Conservation (phyloP, 192 early-diverging fungal genomes). For the Phycomyces blakesleeanus region DNA sequence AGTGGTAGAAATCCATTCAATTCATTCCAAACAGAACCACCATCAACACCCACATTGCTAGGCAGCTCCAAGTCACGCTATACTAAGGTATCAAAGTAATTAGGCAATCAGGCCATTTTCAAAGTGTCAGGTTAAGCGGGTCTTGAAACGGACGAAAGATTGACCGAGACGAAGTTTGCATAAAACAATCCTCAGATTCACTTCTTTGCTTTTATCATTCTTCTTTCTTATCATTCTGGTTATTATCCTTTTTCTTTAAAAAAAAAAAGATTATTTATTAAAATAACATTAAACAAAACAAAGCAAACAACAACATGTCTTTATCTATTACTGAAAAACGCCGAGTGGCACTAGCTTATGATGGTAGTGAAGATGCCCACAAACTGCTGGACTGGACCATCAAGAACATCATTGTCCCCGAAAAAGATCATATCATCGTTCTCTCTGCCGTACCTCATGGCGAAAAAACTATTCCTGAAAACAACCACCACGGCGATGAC, state of each 20-base stretch:
- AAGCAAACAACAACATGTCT: no score
- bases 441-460: conserved; percentile 18
- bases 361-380: conserved; percentile 27
- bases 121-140: not conserved
- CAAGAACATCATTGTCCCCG: conserved; percentile 18
- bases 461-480: not conserved
- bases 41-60: no score
- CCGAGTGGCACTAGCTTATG: conserved; percentile 27
- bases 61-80: no score
- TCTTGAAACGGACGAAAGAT: not conserved
- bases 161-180: no score
- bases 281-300: no score
- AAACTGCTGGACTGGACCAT: conserved; percentile 29
- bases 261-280: no score
- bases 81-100: not conserved
- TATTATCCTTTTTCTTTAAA: no score
- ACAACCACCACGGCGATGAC: not conserved
- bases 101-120: not conserved
- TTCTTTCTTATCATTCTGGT: conserved; percentile 1
- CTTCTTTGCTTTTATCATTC: not conserved
- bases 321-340: conserved; percentile 23
- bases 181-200: not conserved
- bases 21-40: not conserved
- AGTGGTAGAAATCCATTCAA: no score
- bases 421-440: conserved; percentile 29